Evolutionary conservation across 495 filamentous ascomycete species (phyloP).

Genomic region (Parathielavia hyrcaniae): DNA sequence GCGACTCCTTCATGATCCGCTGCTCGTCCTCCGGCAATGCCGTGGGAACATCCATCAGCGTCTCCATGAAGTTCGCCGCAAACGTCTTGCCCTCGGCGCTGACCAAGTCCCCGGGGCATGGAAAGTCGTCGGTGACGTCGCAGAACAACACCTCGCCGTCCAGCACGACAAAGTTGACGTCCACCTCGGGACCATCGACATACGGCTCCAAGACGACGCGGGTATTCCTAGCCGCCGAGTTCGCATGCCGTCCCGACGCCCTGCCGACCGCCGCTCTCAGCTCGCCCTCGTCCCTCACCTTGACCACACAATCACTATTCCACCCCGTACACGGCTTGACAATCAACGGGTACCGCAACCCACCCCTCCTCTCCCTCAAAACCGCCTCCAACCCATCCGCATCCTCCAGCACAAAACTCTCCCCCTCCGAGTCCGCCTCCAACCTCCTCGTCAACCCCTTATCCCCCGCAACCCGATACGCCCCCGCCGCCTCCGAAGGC

Average conservation of each 20-base stretch:
- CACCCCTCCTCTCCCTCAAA: neutral
- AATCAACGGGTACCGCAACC: slow-evolving; percentile 36
- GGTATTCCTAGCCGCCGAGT: slow-evolving; percentile 18
- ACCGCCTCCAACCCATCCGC: slow-evolving; percentile 12
- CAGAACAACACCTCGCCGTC: slow-evolving; percentile 39
- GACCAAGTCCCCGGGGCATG: slow-evolving; percentile 29
- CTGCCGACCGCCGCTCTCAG: slow-evolving; percentile 28
- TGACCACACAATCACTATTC: slow-evolving; percentile 40
- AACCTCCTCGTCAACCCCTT: slow-evolving; percentile 21
- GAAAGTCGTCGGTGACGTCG: slow-evolving; percentile 42
- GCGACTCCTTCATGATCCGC: slow-evolving; percentile 11
- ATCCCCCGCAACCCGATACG: slow-evolving; percentile 21
- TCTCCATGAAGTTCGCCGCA: slow-evolving; percentile 26
- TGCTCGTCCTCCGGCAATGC: slow-evolving; percentile 24
- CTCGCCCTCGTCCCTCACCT: slow-evolving; percentile 31
- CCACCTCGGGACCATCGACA: slow-evolving; percentile 40
- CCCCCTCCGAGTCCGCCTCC: slow-evolving; percentile 4
- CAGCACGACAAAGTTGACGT: slow-evolving; percentile 38
- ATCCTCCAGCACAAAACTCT: slow-evolving; percentile 17
- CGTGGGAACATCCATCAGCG: slow-evolving; percentile 8
- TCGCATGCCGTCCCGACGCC: slow-evolving; percentile 18
- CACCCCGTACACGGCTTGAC: slow-evolving; percentile 44
- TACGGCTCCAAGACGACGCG: slow-evolving; percentile 29
- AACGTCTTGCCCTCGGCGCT: neutral
- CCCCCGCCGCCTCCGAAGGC: slow-evolving; percentile 13